phyloP scores from a whole-genome alignment of 129 eudicot genomes.

The Flaveria sonorensis region DNA sequence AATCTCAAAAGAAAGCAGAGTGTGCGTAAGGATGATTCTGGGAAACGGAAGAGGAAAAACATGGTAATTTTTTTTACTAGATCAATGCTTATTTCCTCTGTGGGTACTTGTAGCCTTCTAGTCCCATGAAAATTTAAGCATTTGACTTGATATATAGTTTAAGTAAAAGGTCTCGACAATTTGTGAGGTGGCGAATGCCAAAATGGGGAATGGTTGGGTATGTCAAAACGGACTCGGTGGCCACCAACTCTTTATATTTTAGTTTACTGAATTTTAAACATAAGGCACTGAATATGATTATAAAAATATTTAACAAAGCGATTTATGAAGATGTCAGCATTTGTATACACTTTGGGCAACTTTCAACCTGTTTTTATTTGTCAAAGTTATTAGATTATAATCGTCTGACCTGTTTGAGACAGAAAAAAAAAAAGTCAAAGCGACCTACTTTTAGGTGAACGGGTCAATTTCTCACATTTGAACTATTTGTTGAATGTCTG shows the following conservation, averaged over 20 bases:
- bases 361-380: background rate
- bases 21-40: slow-evolving; percentile 46
- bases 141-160: slow-evolving; percentile 15
- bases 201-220: background rate
- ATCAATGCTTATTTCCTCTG: slow-evolving; percentile 1
- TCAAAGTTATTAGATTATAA: background rate
- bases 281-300: background rate
- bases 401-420: background rate
- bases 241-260: background rate
- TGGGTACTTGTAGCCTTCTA: background rate
- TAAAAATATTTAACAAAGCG: background rate
- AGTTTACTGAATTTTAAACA: background rate
- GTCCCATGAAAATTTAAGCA: slow-evolving; percentile 13
- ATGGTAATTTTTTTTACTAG: slow-evolving; percentile 37
- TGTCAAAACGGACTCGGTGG: background rate
- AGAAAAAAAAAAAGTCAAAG: background rate
- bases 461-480: background rate
- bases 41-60: slow-evolving; percentile 66
- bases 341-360: background rate
- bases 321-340: background rate
- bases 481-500: slow-evolving; percentile 1
- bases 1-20: slow-evolving; percentile 32
- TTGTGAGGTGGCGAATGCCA: background rate
- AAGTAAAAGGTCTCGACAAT: background rate
- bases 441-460: background rate